Evolutionary conservation across 345 rosid species (phyloP), one percentile per base, ranked within the genome.

Genomic region (Excoecaria cochinchinensis): DNA sequence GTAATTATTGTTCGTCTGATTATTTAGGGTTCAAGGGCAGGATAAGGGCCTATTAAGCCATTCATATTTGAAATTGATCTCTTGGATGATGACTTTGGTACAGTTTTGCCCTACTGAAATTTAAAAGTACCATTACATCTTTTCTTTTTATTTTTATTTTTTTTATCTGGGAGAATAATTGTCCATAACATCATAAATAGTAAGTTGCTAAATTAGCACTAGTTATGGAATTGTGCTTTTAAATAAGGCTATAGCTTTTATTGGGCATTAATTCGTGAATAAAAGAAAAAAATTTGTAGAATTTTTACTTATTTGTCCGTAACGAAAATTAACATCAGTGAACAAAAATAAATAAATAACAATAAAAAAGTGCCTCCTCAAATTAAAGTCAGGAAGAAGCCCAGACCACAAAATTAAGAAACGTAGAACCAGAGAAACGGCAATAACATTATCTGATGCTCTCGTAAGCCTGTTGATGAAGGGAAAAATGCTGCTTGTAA

Each of bases 401-500:
- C 62, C 62, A 21, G 13, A 53, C 75, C 73, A 7, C 8, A 36
- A 53, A 73, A 69, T 61, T 16, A 50, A 62, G 42, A 47, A 67
- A 58, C 38, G 31, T 5, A 42, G 52, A 59, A 71, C 51, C 39
- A 42, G 2, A 8, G 63, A 31, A 31, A 31, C 31, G 31, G 31
- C 31, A 31, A 31, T 31, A 6, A 44, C 48, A 44, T 3, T 44
- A 44, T 44, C 9, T 5, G 48, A 44, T 44, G 48, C 48, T 44
- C 48, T 44, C 10, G 48, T 44, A 44, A 5, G 48, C 48, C 48
- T 3, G 10, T 6, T 22, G 71, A 51, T 5, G 12, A 22, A 48
- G 38, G 25, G 6, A 47, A 75, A 62, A 13, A 90, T 91, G 98
- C 65, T 90, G 48, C 61, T 84, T 78, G 77, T 90, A 51, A 84